Conservation (phyloP, 257 asterid species). For the Solanum lycopersicoides region DNA sequence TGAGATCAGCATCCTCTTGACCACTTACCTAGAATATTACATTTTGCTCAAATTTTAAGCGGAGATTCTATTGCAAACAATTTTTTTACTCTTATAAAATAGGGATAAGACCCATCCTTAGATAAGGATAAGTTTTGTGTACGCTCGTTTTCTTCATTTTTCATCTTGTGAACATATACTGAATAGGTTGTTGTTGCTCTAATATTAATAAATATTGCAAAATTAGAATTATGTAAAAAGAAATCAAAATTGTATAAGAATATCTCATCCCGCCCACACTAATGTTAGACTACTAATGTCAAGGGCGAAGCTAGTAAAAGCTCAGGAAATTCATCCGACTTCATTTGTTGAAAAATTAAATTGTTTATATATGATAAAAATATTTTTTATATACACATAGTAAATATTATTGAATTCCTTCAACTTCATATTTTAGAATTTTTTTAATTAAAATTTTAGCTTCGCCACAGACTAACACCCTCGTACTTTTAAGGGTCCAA, state of each 20-base stretch:
- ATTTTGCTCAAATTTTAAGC: background rate
- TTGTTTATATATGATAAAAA: too few species aligned
- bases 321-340: background rate
- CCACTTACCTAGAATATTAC: background rate
- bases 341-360: too few species aligned
- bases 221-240: too few species aligned
- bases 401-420: background rate
- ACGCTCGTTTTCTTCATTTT: fast-evolving
- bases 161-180: background rate
- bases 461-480: fast-evolving
- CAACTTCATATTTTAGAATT: too few species aligned
- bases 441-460: too few species aligned
- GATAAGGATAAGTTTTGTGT: too few species aligned
- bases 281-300: background rate
- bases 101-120: background rate
- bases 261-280: background rate
- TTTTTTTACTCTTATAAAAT: background rate
- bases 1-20: conserved; percentile 8
- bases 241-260: background rate
- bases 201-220: background rate
- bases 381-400: too few species aligned
- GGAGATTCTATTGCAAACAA: background rate
- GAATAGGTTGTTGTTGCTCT: background rate
- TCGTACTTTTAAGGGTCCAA: background rate
- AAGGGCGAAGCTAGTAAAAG: background rate